Base-by-base conservation (phyloP, 768 basidiomycete genomes). In the Mycena haematopus region DNA sequence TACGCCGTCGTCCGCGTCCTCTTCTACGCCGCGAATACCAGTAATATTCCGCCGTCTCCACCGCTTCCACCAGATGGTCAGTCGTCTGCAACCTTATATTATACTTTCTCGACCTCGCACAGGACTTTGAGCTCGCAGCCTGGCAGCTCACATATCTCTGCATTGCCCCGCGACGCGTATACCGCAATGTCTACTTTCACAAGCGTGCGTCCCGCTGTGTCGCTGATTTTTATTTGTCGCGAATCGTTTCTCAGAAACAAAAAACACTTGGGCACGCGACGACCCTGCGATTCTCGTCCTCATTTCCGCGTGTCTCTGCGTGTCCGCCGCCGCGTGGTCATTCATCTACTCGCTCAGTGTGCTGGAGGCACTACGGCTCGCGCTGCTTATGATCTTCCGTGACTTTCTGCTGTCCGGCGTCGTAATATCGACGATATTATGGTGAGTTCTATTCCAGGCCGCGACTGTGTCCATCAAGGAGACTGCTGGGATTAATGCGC, bases 251-350 rank as follows among this genome's bases (percentile, higher is more conserved):
- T 44, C 17, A 92, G 95, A 98, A 81, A 98, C 96, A 21, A 98
- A 97, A 82, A 97, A 99, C 74, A 94, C 92, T 17, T 98, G 96
- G 96, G 95, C 96, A 21, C 82, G 96, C 74, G 96, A 99, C 75
- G 96, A 99, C 72, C 96, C 96, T 22, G 96, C 96, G 27, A 95
- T 97, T 66, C 83, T 98, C 27, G 83, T 98, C 29, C 84, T 99
- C 52, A 88, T 98, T 46, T 84, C 85, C 52, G 90, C 84, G 46
- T 94, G 89, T 73, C 84, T 96, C 22, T 82, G 81, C 55, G 95
- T 89, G 2, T 85, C 93, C 22, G 92, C 92, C 5, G 73, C 93
- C 55, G 87, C 88, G 22, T 99, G 96, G 96, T 89, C 91, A 0
- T 72, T 95, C 14, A 87, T 94, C 40, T 96, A 96, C 74, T 87